phyloP scores from a whole-genome alignment of 331 rosid genomes.

The Saraca asoca region DNA sequence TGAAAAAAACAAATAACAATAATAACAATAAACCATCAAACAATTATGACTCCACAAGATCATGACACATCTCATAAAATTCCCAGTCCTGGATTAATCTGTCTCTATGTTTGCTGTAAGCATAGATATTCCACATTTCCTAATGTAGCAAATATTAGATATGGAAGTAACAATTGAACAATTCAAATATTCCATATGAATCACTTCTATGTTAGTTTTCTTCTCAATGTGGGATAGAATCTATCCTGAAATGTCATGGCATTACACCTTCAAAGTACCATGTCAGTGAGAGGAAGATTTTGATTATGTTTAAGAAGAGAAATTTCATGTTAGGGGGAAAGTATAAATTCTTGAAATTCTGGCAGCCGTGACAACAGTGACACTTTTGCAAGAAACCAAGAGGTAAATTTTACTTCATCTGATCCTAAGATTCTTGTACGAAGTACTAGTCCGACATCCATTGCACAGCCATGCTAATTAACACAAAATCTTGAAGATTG shows the following conservation, averaged over 20 bases:
- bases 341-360: background rate
- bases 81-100: background rate
- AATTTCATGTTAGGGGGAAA: background rate
- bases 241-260: background rate
- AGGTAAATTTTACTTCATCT: background rate
- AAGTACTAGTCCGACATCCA: background rate
- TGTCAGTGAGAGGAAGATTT: background rate
- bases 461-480: background rate
- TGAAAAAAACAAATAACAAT: background rate
- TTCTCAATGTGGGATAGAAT: no score
- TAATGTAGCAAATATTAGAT: background rate
- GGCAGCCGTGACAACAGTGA: background rate
- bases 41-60: background rate
- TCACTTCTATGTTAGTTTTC: background rate
- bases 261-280: background rate
- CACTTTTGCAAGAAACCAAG: background rate
- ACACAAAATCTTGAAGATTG: background rate
- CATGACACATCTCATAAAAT: background rate
- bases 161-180: background rate
- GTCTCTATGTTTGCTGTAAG: no score
- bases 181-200: background rate
- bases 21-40: no score
- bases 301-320: background rate
- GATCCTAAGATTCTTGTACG: background rate
- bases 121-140: background rate